Base-by-base conservation (phyloP, 208 protist species). In the Trypanosoma lewisi region DNA sequence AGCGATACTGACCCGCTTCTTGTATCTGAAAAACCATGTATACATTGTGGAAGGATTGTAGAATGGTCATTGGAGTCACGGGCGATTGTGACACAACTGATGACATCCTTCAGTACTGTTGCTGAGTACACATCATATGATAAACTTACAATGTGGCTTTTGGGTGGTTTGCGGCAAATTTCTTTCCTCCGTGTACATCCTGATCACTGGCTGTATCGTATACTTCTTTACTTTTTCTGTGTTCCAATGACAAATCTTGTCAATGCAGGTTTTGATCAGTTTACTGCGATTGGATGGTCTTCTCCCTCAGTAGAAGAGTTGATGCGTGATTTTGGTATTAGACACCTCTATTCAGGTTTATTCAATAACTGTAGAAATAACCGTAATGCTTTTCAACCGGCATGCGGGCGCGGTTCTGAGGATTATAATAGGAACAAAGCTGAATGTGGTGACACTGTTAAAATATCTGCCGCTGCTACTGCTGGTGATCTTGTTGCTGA, bases 201-300 rank as follows among this genome's bases (percentile, higher is more conserved):
- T 0, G 59, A 65, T 30, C 57, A 92, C 45, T 95, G 88, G 85
- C 17, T 87, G 25, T 87, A 95, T 63, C 80, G 85, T 55, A 69
- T 85, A 33, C 55, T 87, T 17, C 66, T 87, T 39, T 90, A 87
- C 67, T 85, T 80, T 69, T 82, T 73, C 48, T 91, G 74, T 73
- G 73, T 89, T 19, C 64, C 67, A 12, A 28, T 83, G 23, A 84
- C 72, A 12, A 61, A 55, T 9, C 60, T 77, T 48, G 63, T 87
- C 19, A 56, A 63, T 45, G 36, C 49, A 8, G 30, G 1, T 6
- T 60, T 79, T 54, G 48, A 52, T 2, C 14, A 44, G n/a, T 60
- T 70, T 54, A 30, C 33, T 28, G 36, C 52, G 17, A 12, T 54
- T 1, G 61, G 68, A 28, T 67, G 68, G 68, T 17, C 49, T 7